These are phyloP conservation scores for Salix exigua DNA, from an alignment of 345 rosid genomes.

Conservation along the genomic window DNA sequence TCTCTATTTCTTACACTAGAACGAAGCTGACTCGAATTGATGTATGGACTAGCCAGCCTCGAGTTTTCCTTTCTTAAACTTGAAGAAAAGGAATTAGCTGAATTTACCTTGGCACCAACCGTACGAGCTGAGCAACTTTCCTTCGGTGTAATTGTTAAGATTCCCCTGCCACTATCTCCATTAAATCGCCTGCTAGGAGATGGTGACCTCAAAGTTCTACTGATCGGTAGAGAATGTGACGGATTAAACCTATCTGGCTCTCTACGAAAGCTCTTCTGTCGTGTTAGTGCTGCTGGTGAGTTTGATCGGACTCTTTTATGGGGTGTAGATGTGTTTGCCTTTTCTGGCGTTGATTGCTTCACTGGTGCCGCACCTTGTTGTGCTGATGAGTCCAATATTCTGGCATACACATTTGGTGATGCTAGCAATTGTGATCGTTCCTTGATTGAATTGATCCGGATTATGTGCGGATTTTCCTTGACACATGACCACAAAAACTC, in stretches of 20 bases:
- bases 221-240: slow-evolving; percentile 13
- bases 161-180: slow-evolving; percentile 28
- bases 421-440: slow-evolving; percentile 34
- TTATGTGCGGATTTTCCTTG: slow-evolving; percentile 68
- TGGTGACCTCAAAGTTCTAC: slow-evolving; percentile 46
- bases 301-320: slow-evolving; percentile 57
- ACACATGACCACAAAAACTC: slow-evolving; percentile 75
- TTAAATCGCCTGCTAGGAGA: slow-evolving; percentile 57
- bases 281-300: slow-evolving; percentile 49
- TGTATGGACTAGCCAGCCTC: slow-evolving; percentile 31
- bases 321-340: slow-evolving; percentile 24
- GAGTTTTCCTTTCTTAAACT: slow-evolving; percentile 32
- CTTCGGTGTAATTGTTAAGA: slow-evolving; percentile 13
- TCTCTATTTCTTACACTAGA: slow-evolving; percentile 37
- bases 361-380: slow-evolving; percentile 18
- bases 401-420: slow-evolving; percentile 14
- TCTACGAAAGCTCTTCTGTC: slow-evolving; percentile 68
- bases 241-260: slow-evolving; percentile 34
- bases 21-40: slow-evolving; percentile 16
- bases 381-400: slow-evolving; percentile 14
- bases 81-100: slow-evolving; percentile 26
- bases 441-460: slow-evolving; percentile 58
- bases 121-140: slow-evolving; percentile 33
- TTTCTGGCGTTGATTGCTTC: slow-evolving; percentile 22
- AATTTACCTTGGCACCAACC: slow-evolving; percentile 24